Conservation (phyloP, 805 yeast genomes). For the Ogataea methylovora region DNA sequence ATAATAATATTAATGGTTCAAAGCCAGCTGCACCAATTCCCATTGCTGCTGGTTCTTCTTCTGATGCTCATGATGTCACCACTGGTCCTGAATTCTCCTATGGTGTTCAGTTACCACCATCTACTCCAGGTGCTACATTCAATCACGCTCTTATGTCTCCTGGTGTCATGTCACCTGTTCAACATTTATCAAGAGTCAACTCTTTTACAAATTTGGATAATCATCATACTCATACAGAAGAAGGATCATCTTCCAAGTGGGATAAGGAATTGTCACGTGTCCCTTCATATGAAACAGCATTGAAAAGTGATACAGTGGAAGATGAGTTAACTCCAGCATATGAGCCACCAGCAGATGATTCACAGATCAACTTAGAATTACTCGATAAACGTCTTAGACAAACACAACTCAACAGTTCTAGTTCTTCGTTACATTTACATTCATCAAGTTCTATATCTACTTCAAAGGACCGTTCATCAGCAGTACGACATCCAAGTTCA, state of each 20-base stretch:
- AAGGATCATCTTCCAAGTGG: conserved; percentile 7
- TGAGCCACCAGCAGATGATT: conserved; percentile 40
- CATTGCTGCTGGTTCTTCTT: not conserved
- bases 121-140: not conserved
- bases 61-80: conserved; percentile 3
- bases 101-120: conserved; percentile 7
- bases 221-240: conserved; percentile 4
- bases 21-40: not conserved
- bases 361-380: conserved; percentile 24
- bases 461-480: conserved; percentile 2
- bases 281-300: conserved; percentile 80
- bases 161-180: conserved; percentile 45
- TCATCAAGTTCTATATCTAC: conserved; percentile 3
- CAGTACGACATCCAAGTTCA: not conserved
- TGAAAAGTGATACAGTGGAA: conserved; percentile 39
- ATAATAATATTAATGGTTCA: not conserved
- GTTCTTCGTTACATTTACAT: not conserved
- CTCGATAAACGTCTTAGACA: conserved; percentile 23
- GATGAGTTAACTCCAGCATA: conserved; percentile 69
- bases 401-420: conserved; percentile 9
- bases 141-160: conserved; percentile 23
- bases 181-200: conserved; percentile 50
- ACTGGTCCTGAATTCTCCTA: conserved; percentile 15
- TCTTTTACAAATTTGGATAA: conserved; percentile 32
- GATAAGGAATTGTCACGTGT: conserved; percentile 42